Percentiles rank a stretch among this genome's conserved stretches.
These are phyloP conservation scores for Rostrohypoxylon terebratum DNA, from an alignment of 495 filamentous ascomycete species.

Conservation along the genomic window DNA sequence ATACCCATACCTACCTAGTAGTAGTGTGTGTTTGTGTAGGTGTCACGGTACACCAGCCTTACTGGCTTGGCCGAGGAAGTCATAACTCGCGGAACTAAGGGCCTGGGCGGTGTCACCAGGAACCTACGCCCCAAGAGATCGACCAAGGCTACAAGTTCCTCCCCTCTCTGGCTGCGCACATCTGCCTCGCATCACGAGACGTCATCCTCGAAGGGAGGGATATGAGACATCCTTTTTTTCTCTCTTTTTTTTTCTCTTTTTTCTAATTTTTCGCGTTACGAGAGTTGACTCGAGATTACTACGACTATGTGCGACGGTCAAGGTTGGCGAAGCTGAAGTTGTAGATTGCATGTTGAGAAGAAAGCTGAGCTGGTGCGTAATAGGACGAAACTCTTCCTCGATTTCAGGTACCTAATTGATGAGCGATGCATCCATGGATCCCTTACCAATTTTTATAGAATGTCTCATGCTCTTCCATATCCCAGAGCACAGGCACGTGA, in stretches of 20 bases:
- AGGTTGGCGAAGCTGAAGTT: neutral
- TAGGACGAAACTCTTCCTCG: too few relatives aligned
- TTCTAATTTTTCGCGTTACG: neutral
- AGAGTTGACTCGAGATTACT: neutral
- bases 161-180: constrained; percentile 12
- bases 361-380: neutral
- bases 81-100: neutral
- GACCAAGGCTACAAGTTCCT: neutral
- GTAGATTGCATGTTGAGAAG: neutral
- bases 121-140: neutral
- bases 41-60: constrained; percentile 39
- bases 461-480: neutral
- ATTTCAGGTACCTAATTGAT: neutral
- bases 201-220: constrained; percentile 11
- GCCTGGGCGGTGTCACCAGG: constrained; percentile 28
- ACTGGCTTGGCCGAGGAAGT: constrained; percentile 22
- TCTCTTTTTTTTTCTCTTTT: neutral
- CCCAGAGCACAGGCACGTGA: neutral
- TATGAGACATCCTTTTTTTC: constrained; percentile 17
- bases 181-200: constrained; percentile 32
- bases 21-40: neutral
- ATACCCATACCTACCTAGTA: too few relatives aligned
- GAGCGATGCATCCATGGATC: neutral
- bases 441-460: neutral
- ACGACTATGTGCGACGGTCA: neutral